phyloP scores from a whole-genome alignment of 257 asterid species.

The Solanum appendiculatum region DNA sequence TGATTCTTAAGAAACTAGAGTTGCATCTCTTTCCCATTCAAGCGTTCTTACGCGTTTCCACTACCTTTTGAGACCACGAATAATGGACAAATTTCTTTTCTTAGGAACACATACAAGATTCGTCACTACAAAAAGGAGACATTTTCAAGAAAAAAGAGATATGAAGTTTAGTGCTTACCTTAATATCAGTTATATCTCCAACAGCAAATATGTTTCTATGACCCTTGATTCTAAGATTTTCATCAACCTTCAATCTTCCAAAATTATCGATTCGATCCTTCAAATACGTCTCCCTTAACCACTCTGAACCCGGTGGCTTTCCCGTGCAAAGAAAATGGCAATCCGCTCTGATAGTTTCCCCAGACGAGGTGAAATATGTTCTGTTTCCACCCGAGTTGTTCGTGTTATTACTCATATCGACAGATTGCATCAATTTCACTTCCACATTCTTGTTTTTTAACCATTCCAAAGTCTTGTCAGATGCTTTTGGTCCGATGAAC shows the following conservation, averaged over 20 bases:
- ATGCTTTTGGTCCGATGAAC: conserved; percentile 73
- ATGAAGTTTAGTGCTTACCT: conserved; percentile 25
- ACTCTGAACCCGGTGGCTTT: conserved; percentile 50
- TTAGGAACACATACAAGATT: not conserved
- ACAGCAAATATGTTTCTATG: conserved; percentile 52
- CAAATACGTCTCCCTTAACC: conserved; percentile 51
- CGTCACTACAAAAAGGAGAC: not conserved
- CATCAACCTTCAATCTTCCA: conserved; percentile 77
- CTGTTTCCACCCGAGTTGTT: conserved; percentile 24
- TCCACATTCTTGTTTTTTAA: conserved; percentile 51
- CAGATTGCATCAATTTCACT: conserved; percentile 49
- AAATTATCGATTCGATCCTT: conserved; percentile 32
- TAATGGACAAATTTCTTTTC: not conserved
- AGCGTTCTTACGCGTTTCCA: not conserved
- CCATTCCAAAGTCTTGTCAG: conserved; percentile 62
- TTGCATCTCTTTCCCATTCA: not conserved
- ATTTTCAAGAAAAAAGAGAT: not conserved
- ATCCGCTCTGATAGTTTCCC: conserved; percentile 59
- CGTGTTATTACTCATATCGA: conserved; percentile 24
- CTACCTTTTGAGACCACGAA: not conserved
- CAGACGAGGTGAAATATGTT: conserved; percentile 42
- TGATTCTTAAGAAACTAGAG: not conserved
- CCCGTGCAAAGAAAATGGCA: conserved; percentile 67
- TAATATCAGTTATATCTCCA: conserved; percentile 72
- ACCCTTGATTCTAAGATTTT: conserved; percentile 56